Base-by-base conservation (phyloP, 208 protist species). In the Leptomonas seymouri region DNA sequence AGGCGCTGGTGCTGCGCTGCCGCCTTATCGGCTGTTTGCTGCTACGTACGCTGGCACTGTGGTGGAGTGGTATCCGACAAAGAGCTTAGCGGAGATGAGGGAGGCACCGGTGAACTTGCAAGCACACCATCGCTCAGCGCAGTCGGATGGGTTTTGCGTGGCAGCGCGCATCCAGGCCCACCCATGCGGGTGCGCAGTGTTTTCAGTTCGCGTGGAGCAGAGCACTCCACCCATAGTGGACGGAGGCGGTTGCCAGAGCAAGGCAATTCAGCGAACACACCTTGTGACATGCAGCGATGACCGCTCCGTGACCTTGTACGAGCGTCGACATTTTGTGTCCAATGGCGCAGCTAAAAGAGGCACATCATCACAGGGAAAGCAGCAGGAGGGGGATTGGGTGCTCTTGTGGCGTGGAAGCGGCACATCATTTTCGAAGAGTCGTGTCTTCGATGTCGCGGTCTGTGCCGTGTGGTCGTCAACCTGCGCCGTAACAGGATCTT, bases 281-380 rank as follows among this genome's bases (percentile, higher is more conserved):
- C 56, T 93, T 21, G 86, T 85, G 2, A 91, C 90, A 1, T 91
- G 90, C 65, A 93, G 86, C 64, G 90, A 93, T 56, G 87, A 96
- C 69, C 83, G 87, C 21, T 81, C 78, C 5, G 90, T 81, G 18
- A 75, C 80, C 3, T 44, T 93, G 6, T 90, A 84, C 55, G 60
- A 59, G 6, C 57, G 71, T 39, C 16, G 30, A 3, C 12, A n/a
- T 16, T 7, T 12, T 3, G 49, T 39, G 20, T 15, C 36, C 41
- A 21, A 15, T 39, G 14, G 18, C 36, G 57, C 12, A 16, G 31
- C 5, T 9, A n/a, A 5, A 21, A 61, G 39, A 20, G 28, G 28
- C 9, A 20, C 8, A 12, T 25, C 21, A 4, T 31, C 45, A n/a
- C n/a, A 1, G 28, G 3, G 7, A 39, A 12, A 9, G 34, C 34